Conservation (phyloP, 2,329 filamentous ascomycete genomes). For the Botrytis sinoallii region DNA sequence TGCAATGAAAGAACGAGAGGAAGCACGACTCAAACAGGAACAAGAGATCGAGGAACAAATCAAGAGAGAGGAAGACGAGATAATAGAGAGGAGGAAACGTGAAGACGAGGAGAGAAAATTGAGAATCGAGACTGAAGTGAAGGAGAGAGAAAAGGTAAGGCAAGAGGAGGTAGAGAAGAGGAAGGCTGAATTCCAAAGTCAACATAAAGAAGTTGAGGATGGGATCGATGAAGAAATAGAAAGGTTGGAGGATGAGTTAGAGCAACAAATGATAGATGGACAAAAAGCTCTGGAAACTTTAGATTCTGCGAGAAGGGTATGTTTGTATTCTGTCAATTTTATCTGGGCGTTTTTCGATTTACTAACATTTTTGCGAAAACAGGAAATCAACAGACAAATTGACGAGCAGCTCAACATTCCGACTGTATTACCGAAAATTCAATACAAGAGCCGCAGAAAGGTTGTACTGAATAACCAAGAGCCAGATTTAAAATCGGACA, state of each 20-base stretch:
- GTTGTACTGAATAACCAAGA: conserved; percentile 9
- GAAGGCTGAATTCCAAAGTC: conserved; percentile 24
- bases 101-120: conserved; percentile 27
- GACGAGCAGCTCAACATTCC: conserved; percentile 31
- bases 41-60: conserved; percentile 24
- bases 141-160: conserved; percentile 22
- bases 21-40: conserved; percentile 23
- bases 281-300: conserved; percentile 28
- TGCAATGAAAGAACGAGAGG: conserved; percentile 20
- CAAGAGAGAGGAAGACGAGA: conserved; percentile 26
- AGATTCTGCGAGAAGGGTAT: conserved; percentile 32
- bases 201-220: conserved; percentile 24
- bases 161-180: conserved; percentile 28
- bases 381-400: conserved; percentile 35
- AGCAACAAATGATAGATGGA: conserved; percentile 29
- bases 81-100: conserved; percentile 24
- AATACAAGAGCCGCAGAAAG: conserved; percentile 29
- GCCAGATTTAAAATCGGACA: neutral
- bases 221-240: conserved; percentile 31
- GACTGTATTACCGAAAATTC: conserved; percentile 30
- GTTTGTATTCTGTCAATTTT: neutral
- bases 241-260: conserved; percentile 33
- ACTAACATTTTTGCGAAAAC: neutral
- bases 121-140: conserved; percentile 18
- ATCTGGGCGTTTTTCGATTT: neutral